phyloP scores from a whole-genome alignment of 441 rosid species.

The Arabidopsis lyrata region DNA sequence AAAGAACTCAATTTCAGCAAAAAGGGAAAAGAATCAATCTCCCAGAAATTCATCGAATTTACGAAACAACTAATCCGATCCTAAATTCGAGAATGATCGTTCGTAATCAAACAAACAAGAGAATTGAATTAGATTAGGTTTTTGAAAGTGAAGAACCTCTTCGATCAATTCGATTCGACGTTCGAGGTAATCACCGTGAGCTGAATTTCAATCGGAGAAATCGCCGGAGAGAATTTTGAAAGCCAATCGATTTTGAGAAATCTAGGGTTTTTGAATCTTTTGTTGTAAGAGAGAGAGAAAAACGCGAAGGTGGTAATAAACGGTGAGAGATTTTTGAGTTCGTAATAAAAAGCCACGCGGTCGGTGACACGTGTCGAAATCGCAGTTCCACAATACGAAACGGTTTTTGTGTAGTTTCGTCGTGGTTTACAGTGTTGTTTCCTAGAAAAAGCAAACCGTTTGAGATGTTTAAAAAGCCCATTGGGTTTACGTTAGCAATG shows the following conservation, averaged over 20 bases:
- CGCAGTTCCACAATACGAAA: not conserved
- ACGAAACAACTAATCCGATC: not conserved
- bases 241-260: not conserved
- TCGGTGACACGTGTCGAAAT: slow-evolving; percentile 28
- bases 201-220: slow-evolving; percentile 17
- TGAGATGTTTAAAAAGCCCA: slow-evolving; percentile 10
- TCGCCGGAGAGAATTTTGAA: slow-evolving; percentile 28
- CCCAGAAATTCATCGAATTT: not conserved
- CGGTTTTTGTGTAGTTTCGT: slow-evolving; percentile 26
- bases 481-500: not conserved
- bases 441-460: not conserved
- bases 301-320: not conserved
- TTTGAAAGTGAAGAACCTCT: slow-evolving; percentile 8
- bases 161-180: slow-evolving; percentile 34
- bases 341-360: slow-evolving; percentile 13
- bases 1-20: not conserved
- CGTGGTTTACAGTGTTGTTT: slow-evolving; percentile 10
- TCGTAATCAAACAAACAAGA: not conserved
- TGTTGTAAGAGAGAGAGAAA: not conserved
- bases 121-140: not conserved
- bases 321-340: slow-evolving; percentile 15
- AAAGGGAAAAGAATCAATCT: not conserved
- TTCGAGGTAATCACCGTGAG: slow-evolving; percentile 13
- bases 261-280: slow-evolving; percentile 41
- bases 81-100: slow-evolving; percentile 2